Conservation (phyloP, 2,329 filamentous ascomycete species). For the Ophiostoma ips region DNA sequence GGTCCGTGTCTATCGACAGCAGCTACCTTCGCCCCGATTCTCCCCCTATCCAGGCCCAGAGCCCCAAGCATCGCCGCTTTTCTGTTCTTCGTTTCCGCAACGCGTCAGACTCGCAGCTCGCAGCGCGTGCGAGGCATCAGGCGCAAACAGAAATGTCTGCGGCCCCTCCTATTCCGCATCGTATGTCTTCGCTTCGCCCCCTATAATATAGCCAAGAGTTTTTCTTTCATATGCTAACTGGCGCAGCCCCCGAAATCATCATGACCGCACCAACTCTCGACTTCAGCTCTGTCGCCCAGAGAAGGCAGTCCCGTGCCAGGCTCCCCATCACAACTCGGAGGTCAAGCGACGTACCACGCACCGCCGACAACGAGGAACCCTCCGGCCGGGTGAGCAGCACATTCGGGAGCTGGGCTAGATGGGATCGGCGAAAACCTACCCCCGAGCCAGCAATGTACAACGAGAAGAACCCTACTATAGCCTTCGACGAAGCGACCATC, state of each 20-base stretch:
- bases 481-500: conserved; percentile 46
- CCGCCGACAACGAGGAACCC: conserved; percentile 19
- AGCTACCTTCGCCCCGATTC: conserved; percentile 27
- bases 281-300: conserved; percentile 32
- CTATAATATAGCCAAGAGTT: neutral
- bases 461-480: conserved; percentile 28
- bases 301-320: conserved; percentile 41
- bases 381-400: conserved; percentile 8
- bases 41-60: conserved; percentile 40
- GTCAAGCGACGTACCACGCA: conserved; percentile 34
- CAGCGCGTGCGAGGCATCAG: conserved; percentile 58
- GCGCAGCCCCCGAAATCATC: conserved; percentile 59
- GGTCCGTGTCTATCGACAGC: conserved; percentile 15
- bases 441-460: conserved; percentile 23
- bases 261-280: conserved; percentile 77
- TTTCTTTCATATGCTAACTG: neutral
- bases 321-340: conserved; percentile 38
- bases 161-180: conserved; percentile 43
- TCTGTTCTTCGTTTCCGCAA: conserved; percentile 74
- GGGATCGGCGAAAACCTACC: conserved; percentile 28
- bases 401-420: conserved; percentile 20
- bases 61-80: conserved; percentile 45
- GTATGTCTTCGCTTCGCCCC: conserved; percentile 32
- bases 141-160: conserved; percentile 34
- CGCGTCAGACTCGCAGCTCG: conserved; percentile 84